A percentile compares a stretch with the other conserved stretches of the same genome.
phyloP scores from a whole-genome alignment of 2,329 filamentous ascomycete species.

The Claviceps maximensis region DNA sequence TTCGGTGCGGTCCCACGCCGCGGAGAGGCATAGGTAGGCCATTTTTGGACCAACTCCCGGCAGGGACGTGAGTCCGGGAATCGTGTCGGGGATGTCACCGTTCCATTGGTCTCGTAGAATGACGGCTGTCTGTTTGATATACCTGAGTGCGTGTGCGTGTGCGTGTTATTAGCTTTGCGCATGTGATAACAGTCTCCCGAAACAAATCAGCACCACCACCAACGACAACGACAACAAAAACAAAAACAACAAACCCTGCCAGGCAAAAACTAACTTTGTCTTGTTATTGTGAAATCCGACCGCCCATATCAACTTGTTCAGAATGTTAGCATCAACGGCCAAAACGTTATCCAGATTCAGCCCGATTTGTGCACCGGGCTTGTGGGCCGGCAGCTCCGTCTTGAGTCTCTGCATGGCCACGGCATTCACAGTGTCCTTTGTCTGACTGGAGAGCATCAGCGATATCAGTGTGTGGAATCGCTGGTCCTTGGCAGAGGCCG shows the following conservation, averaged over 20 bases:
- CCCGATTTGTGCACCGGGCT: conserved; percentile 30
- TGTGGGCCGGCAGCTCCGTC: conserved; percentile 49
- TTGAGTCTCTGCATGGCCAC: conserved; percentile 71
- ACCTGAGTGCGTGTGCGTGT: conserved; percentile 18
- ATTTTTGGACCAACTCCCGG: conserved; percentile 92
- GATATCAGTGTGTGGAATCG: conserved; percentile 79
- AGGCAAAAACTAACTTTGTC: conserved; percentile 38
- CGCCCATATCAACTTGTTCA: conserved; percentile 65
- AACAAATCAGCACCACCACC: too few relatives aligned
- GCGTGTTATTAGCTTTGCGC: background rate
- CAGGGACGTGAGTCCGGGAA: conserved; percentile 60
- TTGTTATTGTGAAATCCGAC: conserved; percentile 96
- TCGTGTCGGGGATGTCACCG: conserved; percentile 68
- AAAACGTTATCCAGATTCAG: conserved; percentile 70
- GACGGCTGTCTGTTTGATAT: conserved; percentile 59
- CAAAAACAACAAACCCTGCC: too few relatives aligned
- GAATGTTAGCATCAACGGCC: conserved; percentile 47
- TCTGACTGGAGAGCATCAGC: conserved; percentile 85
- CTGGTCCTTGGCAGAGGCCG: conserved; percentile 39
- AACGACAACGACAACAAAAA: too few relatives aligned
- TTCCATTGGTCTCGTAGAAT: conserved; percentile 58
- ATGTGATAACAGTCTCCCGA: too few relatives aligned
- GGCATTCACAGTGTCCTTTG: conserved; percentile 82
- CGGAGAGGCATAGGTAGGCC: conserved; percentile 77
- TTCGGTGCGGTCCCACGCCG: conserved; percentile 48